Evolutionary conservation across 2,329 filamentous ascomycete genomes (phyloP).

Genomic region (Hymenoscyphus infarciens): DNA sequence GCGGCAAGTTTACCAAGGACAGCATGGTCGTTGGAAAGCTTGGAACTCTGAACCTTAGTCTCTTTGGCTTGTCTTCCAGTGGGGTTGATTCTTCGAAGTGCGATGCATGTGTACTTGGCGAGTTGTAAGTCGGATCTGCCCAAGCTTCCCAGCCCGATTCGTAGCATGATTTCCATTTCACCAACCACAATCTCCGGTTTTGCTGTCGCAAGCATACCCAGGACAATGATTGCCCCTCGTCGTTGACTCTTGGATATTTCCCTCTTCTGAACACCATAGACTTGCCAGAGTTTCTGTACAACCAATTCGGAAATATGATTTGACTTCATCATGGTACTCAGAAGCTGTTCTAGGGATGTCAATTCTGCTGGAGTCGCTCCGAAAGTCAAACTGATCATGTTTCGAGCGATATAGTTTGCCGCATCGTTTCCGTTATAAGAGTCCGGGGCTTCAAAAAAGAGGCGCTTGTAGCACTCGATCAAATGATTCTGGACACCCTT

Average conservation of each 20-base stretch:
- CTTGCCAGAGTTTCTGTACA: conserved; percentile 91
- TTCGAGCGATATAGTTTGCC: conserved; percentile 91
- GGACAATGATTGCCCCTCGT: conserved; percentile 88
- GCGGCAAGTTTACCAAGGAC: conserved; percentile 76
- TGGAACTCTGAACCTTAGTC: conserved; percentile 63
- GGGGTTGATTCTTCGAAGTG: conserved; percentile 85
- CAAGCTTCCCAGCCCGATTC: conserved; percentile 78
- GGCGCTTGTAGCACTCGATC: conserved; percentile 91
- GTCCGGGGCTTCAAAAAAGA: conserved; percentile 94
- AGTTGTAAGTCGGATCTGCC: conserved; percentile 81
- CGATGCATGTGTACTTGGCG: conserved; percentile 93
- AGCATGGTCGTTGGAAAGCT: conserved; percentile 87
- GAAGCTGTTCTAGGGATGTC: conserved; percentile 88
- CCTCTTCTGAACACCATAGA: conserved; percentile 89
- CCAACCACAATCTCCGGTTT: conserved; percentile 89
- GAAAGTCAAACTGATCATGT: conserved; percentile 98
- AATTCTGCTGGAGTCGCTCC: conserved; percentile 91
- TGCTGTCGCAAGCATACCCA: conserved; percentile 93
- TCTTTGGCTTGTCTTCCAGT: conserved; percentile 76
- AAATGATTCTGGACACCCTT: conserved; percentile 96
- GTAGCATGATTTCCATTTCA: conserved; percentile 91
- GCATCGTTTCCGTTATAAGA: conserved; percentile 84
- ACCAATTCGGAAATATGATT: conserved; percentile 83
- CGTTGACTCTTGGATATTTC: conserved; percentile 91
- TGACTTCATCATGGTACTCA: conserved; percentile 97